Conservation (phyloP, 2,329 filamentous ascomycete genomes). For the Aspergillus sp. region DNA sequence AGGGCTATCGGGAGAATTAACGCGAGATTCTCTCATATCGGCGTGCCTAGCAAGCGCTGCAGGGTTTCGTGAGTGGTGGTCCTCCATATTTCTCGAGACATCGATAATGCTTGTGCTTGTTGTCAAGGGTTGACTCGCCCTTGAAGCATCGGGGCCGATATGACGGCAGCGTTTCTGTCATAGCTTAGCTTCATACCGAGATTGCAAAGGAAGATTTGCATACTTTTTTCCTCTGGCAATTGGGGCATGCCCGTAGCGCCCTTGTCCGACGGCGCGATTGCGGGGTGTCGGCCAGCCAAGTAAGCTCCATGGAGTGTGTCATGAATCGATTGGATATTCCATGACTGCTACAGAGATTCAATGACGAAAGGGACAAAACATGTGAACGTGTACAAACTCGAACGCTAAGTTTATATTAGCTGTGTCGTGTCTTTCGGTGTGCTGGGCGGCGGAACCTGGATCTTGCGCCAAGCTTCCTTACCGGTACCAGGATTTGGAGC, state of each 20-base stretch:
- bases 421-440: too few species aligned
- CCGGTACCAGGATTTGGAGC: background rate
- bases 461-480: background rate
- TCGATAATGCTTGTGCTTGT: background rate
- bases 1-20: conserved; percentile 11
- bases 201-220: background rate
- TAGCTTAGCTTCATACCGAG: background rate
- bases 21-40: background rate
- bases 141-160: conserved; percentile 13
- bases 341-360: background rate
- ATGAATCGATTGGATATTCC: background rate
- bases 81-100: background rate
- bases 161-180: conserved; percentile 36
- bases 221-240: conserved; percentile 33
- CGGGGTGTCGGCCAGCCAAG: conserved; percentile 35
- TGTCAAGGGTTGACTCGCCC: background rate
- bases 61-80: background rate
- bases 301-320: conserved; percentile 30
- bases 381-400: background rate
- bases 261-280: conserved; percentile 32
- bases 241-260: conserved; percentile 32
- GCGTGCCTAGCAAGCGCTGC: background rate
- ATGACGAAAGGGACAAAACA: background rate
- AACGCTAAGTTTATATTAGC: background rate
- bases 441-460: too few species aligned